A percentile compares a stretch with the other conserved stretches of the same genome.
phyloP scores from a whole-genome alignment of 108 stramenopile species.

The Fragilariopsis cylindrus region DNA sequence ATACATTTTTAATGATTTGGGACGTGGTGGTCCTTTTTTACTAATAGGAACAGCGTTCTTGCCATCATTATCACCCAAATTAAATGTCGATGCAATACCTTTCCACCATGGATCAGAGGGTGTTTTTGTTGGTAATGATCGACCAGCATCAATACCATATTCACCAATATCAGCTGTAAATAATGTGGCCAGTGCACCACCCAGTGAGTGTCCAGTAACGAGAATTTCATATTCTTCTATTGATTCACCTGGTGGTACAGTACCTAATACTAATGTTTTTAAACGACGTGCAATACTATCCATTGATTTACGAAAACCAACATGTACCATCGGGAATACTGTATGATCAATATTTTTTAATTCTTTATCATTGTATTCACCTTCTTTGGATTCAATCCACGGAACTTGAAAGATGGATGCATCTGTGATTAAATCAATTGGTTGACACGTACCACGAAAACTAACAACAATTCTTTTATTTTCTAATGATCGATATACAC shows the following conservation, averaged over 20 bases:
- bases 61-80: constrained; percentile 38
- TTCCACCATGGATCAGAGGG: constrained; percentile 84
- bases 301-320: constrained; percentile 74
- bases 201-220: constrained; percentile 83
- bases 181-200: constrained; percentile 82
- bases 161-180: constrained; percentile 78
- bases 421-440: constrained; percentile 81
- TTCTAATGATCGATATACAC: constrained; percentile 70
- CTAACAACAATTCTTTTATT: constrained; percentile 64
- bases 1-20: constrained; percentile 70
- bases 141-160: constrained; percentile 77
- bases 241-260: constrained; percentile 59
- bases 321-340: constrained; percentile 59
- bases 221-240: constrained; percentile 69
- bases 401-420: constrained; percentile 70
- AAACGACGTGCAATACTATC: constrained; percentile 77
- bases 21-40: constrained; percentile 52
- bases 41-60: constrained; percentile 16
- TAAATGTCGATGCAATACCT: constrained; percentile 60
- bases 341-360: constrained; percentile 14
- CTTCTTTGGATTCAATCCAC: constrained; percentile 59
- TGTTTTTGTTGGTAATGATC: constrained; percentile 64
- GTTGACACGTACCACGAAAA: constrained; percentile 82
- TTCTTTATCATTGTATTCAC: constrained; percentile 57
- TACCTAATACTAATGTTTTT: constrained; percentile 72